Evolutionary conservation across 768 basidiomycete species (phyloP).

Genomic region (Chalciporus pseudorubinellus): DNA sequence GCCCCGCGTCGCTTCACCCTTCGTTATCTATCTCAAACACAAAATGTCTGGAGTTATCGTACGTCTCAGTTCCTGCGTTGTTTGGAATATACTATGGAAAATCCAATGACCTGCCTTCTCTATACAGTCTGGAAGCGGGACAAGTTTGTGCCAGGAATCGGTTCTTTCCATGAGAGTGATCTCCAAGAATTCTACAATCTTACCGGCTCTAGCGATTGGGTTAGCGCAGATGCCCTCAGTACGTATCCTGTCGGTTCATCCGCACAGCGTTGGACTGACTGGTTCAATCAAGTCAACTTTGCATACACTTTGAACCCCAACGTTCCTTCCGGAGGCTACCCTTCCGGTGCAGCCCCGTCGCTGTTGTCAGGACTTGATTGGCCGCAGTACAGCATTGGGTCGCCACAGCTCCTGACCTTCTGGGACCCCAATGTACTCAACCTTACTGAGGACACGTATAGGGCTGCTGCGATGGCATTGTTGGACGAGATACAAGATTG

Average conservation of each 20-base stretch:
- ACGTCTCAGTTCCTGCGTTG: neutral
- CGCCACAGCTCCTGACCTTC: slow-evolving; percentile 6
- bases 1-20: slow-evolving; percentile 10
- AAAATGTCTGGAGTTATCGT: slow-evolving; percentile 16
- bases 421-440: slow-evolving; percentile 11
- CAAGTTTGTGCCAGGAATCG: slow-evolving; percentile 11
- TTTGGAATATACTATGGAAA: neutral
- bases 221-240: slow-evolving; percentile 14
- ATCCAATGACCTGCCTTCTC: neutral
- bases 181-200: slow-evolving; percentile 15
- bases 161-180: slow-evolving; percentile 20
- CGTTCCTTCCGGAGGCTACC: slow-evolving; percentile 5
- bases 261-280: neutral
- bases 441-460: slow-evolving; percentile 8
- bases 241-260: neutral
- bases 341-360: slow-evolving; percentile 7
- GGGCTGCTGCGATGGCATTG: slow-evolving; percentile 1
- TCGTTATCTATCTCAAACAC: slow-evolving; percentile 10
- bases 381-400: slow-evolving; percentile 1
- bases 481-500: slow-evolving; percentile 8
- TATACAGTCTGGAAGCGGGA: slow-evolving; percentile 15
- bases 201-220: slow-evolving; percentile 11
- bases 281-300: slow-evolving; percentile 14
- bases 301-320: slow-evolving; percentile 10
- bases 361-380: slow-evolving; percentile 6